Percentiles rank a stretch among this genome's conserved stretches.
These are phyloP conservation scores for Coccomyxa subellipsoidea DNA, from an alignment of 163 green algal species.

Conservation along the genomic window DNA sequence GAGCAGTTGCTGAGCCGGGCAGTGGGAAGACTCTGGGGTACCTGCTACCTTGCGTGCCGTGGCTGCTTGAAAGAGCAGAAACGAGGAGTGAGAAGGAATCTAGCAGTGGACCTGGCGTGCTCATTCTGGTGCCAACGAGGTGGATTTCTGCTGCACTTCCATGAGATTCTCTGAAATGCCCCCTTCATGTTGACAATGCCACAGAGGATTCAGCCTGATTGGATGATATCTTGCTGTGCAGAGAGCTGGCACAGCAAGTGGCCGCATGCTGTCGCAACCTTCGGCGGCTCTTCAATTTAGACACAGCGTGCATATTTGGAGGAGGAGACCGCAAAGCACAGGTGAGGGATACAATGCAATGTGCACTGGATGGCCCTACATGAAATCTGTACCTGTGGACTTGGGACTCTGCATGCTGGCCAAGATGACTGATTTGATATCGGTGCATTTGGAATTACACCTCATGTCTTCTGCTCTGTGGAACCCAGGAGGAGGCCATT, in stretches of 20 bases:
- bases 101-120: slow-evolving; percentile 24
- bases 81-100: neutral
- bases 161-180: too few relatives aligned
- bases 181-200: too few relatives aligned
- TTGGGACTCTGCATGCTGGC: too few relatives aligned
- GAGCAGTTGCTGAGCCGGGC: slow-evolving; percentile 76
- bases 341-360: neutral
- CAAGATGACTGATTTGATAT: too few relatives aligned
- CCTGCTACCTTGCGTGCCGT: slow-evolving; percentile 64
- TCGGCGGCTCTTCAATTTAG: slow-evolving; percentile 36
- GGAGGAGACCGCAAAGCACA: slow-evolving; percentile 46
- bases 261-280: slow-evolving; percentile 23
- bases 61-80: slow-evolving; percentile 15
- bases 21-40: slow-evolving; percentile 91
- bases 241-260: slow-evolving; percentile 52
- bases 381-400: too few relatives aligned
- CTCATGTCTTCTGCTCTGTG: too few relatives aligned
- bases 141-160: neutral
- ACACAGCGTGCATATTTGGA: slow-evolving; percentile 54
- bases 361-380: too few relatives aligned
- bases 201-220: too few relatives aligned
- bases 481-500: slow-evolving; percentile 49
- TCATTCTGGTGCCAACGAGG: slow-evolving; percentile 69
- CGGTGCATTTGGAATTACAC: too few relatives aligned
- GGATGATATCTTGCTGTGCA: neutral